Conservation (phyloP, 164 flowering plant genomes). For the Vitis vinifera region ASM3070453v1 NC_081817.1:7775001-7775500, state of each 20-base stretch:
- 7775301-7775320: not conserved
- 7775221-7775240: conserved; percentile 81
- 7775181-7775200: conserved; percentile 92
- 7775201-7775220: conserved; percentile 94
- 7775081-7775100: not conserved
- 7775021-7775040: conserved; percentile 65
- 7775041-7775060: conserved; percentile 94
- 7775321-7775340: too few species aligned
- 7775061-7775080: conserved; percentile 90
- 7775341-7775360: too few species aligned
- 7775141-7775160: conserved; percentile 12
- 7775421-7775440: not conserved
- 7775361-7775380: too few species aligned
- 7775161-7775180: conserved; percentile 61
- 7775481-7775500: not conserved
- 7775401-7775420: not conserved
- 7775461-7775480: not conserved
- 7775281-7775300: not conserved
- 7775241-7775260: conserved; percentile 94
- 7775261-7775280: not conserved
- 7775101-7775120: conserved; percentile 1
- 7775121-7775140: conserved; percentile 1
- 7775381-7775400: too few species aligned
- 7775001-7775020: conserved; percentile 15
- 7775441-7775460: not conserved